Evolutionary conservation across 1,284 basidiomycete species (phyloP).

Genomic region (Cutaneotrichosporon arboriforme): DNA sequence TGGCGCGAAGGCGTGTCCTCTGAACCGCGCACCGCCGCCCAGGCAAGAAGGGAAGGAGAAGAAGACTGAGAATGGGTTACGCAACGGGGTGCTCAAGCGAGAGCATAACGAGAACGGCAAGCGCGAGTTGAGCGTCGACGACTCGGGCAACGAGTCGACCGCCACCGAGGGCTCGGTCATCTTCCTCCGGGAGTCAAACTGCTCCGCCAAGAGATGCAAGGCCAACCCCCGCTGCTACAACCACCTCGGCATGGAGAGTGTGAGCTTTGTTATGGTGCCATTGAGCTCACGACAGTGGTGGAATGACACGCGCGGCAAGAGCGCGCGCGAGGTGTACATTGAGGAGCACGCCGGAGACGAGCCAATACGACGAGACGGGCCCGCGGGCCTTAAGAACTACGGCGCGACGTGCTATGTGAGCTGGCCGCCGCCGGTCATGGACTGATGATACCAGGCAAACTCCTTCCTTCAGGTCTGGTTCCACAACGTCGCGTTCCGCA

Average conservation of each 20-base stretch:
- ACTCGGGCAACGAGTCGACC: neutral
- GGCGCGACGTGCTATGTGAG: slow-evolving; percentile 81
- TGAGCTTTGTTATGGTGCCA: slow-evolving; percentile 51
- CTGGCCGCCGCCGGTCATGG: neutral
- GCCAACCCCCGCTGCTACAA: slow-evolving; percentile 76
- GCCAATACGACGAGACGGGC: slow-evolving; percentile 56
- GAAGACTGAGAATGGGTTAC: neutral
- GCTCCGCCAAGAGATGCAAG: slow-evolving; percentile 62
- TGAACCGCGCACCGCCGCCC: neutral
- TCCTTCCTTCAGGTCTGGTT: slow-evolving; percentile 80
- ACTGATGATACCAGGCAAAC: slow-evolving; percentile 54
- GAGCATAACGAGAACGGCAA: neutral
- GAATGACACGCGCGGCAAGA: slow-evolving; percentile 49
- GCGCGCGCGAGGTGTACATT: slow-evolving; percentile 53
- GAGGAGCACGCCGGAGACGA: slow-evolving; percentile 56
- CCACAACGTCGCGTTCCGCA: slow-evolving; percentile 60
- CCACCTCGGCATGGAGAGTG: slow-evolving; percentile 67
- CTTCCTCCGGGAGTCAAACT: slow-evolving; percentile 39
- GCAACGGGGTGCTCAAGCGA: neutral
- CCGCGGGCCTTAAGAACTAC: slow-evolving; percentile 83
- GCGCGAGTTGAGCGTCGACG: neutral
- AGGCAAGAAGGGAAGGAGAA: neutral
- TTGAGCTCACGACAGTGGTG: slow-evolving; percentile 48
- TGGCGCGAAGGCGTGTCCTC: slow-evolving; percentile 49
- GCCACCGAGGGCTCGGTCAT: neutral